Evolutionary conservation across 2,329 filamentous ascomycete species (phyloP).

Genomic region (Colletotrichum eleusines): DNA sequence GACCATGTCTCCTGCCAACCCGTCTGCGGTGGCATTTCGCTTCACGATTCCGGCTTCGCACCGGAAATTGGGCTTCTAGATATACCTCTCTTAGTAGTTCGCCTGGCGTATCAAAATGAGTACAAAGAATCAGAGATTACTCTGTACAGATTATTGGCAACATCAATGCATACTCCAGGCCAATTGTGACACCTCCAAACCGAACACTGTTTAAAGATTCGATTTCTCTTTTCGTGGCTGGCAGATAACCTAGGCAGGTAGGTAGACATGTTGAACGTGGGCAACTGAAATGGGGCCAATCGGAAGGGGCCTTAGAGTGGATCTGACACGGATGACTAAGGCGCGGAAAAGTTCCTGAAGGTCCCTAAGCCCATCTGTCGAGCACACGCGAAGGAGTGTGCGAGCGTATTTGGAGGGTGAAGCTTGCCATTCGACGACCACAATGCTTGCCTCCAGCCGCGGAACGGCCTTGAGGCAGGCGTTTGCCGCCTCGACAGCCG

Average conservation of each 20-base stretch:
- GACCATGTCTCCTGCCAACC: slow-evolving; percentile 21
- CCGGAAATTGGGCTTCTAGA: slow-evolving; percentile 52
- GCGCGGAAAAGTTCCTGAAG: slow-evolving; percentile 47
- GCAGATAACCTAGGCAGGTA: background rate
- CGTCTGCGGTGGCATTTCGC: slow-evolving; percentile 42
- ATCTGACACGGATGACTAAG: slow-evolving; percentile 49
- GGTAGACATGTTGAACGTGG: background rate
- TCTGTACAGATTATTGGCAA: slow-evolving; percentile 27
- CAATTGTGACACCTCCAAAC: background rate
- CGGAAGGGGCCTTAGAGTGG: slow-evolving; percentile 17
- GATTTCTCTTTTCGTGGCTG: background rate
- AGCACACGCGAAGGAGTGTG: slow-evolving; percentile 13
- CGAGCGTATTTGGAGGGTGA: slow-evolving; percentile 20
- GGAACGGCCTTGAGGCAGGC: slow-evolving; percentile 71
- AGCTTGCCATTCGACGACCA: slow-evolving; percentile 51
- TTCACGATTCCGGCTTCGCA: slow-evolving; percentile 45
- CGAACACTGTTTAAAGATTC: too few relatives aligned
- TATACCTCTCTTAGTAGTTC: slow-evolving; percentile 55
- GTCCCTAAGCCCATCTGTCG: slow-evolving; percentile 11
- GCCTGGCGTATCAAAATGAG: slow-evolving; percentile 49
- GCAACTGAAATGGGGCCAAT: slow-evolving; percentile 20
- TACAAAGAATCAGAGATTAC: slow-evolving; percentile 46
- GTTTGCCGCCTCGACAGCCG: slow-evolving; percentile 59
- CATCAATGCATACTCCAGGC: background rate
- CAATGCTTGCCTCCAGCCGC: slow-evolving; percentile 75